Conservation (phyloP, 1,284 basidiomycete genomes). For the Cryptococcus sp. region DNA sequence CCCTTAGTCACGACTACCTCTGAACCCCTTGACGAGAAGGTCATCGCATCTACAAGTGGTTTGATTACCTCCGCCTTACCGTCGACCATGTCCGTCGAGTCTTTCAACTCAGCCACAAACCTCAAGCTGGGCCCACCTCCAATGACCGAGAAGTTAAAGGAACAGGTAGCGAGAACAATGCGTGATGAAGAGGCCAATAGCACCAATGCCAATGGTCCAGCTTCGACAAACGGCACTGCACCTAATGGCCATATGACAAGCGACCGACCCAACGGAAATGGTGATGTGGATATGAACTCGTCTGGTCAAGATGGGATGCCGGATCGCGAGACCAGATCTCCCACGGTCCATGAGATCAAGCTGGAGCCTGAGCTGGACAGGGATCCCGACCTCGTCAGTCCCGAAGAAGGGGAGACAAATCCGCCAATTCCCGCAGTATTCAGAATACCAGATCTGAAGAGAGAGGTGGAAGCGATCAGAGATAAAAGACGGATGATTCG, state of each 20-base stretch:
- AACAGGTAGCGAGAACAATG: slow-evolving; percentile 71
- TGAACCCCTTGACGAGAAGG: slow-evolving; percentile 65
- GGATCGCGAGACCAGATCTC: slow-evolving; percentile 53
- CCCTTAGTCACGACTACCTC: slow-evolving; percentile 57
- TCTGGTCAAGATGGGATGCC: slow-evolving; percentile 21
- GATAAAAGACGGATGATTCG: slow-evolving; percentile 89
- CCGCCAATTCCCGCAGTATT: slow-evolving; percentile 58
- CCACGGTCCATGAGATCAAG: slow-evolving; percentile 32
- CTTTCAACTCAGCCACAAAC: slow-evolving; percentile 71
- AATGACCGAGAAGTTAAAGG: slow-evolving; percentile 71
- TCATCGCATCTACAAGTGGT: slow-evolving; percentile 66
- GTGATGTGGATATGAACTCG: slow-evolving; percentile 41
- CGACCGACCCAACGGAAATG: slow-evolving; percentile 5
- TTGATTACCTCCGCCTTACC: slow-evolving; percentile 73
- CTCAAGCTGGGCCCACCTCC: slow-evolving; percentile 82
- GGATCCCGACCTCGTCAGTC: slow-evolving; percentile 37
- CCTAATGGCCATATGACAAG: slow-evolving; percentile 18
- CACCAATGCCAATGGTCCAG: slow-evolving; percentile 25
- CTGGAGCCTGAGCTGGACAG: slow-evolving; percentile 31
- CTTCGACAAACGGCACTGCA: slow-evolving; percentile 6
- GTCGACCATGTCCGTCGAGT: slow-evolving; percentile 60
- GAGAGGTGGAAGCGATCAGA: slow-evolving; percentile 86
- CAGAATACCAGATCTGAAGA: slow-evolving; percentile 81
- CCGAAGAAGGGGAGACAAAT: slow-evolving; percentile 39
- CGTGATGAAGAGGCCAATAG: slow-evolving; percentile 44